Percentiles rank a stretch among this genome's conserved stretches.
phyloP scores from a whole-genome alignment of 345 rosid genomes.

The Eucalyptus brandiana region DNA sequence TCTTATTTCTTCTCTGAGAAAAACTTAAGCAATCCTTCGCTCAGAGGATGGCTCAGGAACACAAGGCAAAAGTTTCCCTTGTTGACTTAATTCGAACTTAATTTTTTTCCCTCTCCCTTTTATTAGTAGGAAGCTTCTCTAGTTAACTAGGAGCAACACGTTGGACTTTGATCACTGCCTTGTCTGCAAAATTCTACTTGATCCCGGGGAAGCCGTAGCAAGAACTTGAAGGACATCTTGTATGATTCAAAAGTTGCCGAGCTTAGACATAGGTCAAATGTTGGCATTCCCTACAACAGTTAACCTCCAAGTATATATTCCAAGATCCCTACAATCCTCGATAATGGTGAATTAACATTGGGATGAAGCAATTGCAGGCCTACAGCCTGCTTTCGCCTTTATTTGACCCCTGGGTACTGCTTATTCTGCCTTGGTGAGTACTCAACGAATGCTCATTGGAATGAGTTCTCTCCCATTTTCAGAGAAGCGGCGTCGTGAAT shows the following conservation, averaged over 20 bases:
- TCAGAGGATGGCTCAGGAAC: neutral
- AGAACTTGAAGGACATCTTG: neutral
- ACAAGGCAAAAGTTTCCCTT: neutral
- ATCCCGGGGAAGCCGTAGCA: neutral
- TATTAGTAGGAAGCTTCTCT: neutral
- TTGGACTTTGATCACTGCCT: neutral
- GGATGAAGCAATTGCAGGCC: neutral
- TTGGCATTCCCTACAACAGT: neutral
- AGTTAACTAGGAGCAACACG: neutral
- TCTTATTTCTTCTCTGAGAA: neutral
- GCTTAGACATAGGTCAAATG: neutral
- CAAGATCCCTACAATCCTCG: neutral
- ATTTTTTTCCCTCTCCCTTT: neutral
- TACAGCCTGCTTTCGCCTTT: neutral
- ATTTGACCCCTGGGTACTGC: neutral
- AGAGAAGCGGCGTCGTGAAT: neutral
- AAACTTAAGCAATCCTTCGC: neutral
- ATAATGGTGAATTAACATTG: neutral
- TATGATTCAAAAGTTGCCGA: neutral
- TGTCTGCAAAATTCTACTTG: neutral
- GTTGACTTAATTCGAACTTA: neutral
- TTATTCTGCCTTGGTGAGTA: neutral
- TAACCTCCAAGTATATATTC: neutral
- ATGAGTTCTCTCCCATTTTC: neutral
- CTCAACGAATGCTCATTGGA: neutral